phyloP scores from a whole-genome alignment of 2,329 filamentous ascomycete genomes.

The Calycina herbarum region DNA sequence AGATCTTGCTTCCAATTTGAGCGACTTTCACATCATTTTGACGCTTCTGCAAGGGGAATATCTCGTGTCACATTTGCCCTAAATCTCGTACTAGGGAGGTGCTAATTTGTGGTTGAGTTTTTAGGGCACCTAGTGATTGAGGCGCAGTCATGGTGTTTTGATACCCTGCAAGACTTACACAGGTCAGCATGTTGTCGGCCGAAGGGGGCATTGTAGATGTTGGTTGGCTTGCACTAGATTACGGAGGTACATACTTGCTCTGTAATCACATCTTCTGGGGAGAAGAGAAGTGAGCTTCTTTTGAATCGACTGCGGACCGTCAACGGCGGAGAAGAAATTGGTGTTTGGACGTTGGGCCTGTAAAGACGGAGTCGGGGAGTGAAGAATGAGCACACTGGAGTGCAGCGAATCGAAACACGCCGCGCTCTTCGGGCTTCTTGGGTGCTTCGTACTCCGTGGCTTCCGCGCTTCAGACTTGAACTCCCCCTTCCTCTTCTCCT shows the following conservation, averaged over 20 bases:
- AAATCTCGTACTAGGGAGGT: neutral
- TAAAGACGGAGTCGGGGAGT: too few relatives aligned
- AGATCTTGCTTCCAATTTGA: too few relatives aligned
- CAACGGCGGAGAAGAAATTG: too few relatives aligned
- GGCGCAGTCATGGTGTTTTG: conserved; percentile 1
- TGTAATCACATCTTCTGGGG: neutral
- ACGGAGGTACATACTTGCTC: neutral
- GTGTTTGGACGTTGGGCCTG: too few relatives aligned
- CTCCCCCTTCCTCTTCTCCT: too few relatives aligned
- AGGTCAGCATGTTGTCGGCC: neutral
- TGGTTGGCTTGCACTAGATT: neutral
- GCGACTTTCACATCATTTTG: neutral
- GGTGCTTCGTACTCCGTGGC: too few relatives aligned
- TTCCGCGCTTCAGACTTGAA: too few relatives aligned
- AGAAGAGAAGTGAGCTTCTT: neutral
- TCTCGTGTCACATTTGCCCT: neutral
- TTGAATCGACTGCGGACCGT: too few relatives aligned
- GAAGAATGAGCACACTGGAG: too few relatives aligned
- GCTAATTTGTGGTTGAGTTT: neutral
- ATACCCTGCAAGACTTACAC: neutral
- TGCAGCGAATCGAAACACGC: too few relatives aligned
- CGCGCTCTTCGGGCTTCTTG: too few relatives aligned
- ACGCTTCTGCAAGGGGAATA: neutral
- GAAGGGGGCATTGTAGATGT: neutral
- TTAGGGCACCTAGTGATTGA: neutral